Percentiles rank a stretch among this genome's conserved stretches.
Evolutionary conservation across 1,284 basidiomycete genomes (phyloP).

Genomic region (Afroboletus lepidellus): DNA sequence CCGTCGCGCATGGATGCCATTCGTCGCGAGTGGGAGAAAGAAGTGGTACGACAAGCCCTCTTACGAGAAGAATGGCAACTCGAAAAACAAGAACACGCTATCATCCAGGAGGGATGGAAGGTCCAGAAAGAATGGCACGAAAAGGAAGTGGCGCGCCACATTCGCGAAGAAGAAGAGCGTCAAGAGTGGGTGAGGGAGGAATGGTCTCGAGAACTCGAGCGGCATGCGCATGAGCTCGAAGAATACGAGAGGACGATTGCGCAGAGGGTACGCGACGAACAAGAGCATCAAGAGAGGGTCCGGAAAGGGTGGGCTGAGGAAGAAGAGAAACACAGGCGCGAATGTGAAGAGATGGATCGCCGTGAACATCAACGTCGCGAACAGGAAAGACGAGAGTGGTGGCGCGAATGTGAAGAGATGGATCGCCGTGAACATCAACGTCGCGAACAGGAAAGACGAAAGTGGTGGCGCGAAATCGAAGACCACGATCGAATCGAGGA

Average conservation of each 20-base stretch:
- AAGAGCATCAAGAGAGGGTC: conserved; percentile 4
- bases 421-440: conserved; percentile 10
- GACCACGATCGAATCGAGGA: conserved; percentile 13
- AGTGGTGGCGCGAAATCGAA: conserved; percentile 13
- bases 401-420: not conserved
- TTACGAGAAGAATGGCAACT: conserved; percentile 7
- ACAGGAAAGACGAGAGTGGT: conserved; percentile 10
- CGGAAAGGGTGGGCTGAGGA: not conserved
- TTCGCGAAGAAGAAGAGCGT: conserved; percentile 13
- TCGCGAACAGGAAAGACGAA: conserved; percentile 3
- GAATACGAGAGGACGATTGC: conserved; percentile 3
- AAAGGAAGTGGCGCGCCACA: conserved; percentile 10
- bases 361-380: conserved; percentile 9
- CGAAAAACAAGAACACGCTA: conserved; percentile 8
- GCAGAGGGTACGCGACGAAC: conserved; percentile 6
- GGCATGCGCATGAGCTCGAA: not conserved
- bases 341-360: not conserved
- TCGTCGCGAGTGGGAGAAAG: conserved; percentile 16
- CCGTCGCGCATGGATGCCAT: conserved; percentile 8
- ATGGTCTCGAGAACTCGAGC: conserved; percentile 14
- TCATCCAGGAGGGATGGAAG: conserved; percentile 9
- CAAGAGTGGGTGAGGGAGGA: conserved; percentile 9
- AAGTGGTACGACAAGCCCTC: not conserved
- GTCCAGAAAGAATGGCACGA: conserved; percentile 16
- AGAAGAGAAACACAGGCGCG: too few relatives aligned